Conservation (phyloP, 1,139 yeast genomes). For the Diutina siamensis region DNA sequence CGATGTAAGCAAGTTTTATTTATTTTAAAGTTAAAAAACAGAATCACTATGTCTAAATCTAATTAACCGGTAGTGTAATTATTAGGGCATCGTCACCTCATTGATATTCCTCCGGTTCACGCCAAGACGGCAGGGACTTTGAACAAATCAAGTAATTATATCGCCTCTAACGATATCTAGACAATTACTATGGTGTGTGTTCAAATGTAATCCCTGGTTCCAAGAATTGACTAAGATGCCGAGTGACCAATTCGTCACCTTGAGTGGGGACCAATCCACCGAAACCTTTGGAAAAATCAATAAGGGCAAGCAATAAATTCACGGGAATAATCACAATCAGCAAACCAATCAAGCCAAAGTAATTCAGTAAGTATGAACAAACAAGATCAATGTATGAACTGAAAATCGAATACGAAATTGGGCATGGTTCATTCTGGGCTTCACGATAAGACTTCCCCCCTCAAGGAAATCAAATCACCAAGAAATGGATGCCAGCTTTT, state of each 20-base stretch:
- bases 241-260: conserved; percentile 4
- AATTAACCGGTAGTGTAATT: no score
- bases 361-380: neutral
- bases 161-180: conserved; percentile 1
- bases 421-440: neutral
- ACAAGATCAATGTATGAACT: conserved; percentile 5
- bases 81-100: neutral
- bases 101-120: neutral
- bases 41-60: no score
- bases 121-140: neutral
- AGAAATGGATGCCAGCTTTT: neutral
- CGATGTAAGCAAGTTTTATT: neutral
- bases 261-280: neutral
- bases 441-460: conserved; percentile 1
- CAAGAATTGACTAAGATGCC: conserved; percentile 4
- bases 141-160: neutral
- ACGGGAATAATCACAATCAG: neutral
- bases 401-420: conserved; percentile 1
- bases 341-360: neutral
- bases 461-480: conserved; percentile 1
- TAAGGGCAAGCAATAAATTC: neutral
- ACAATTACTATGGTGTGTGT: neutral
- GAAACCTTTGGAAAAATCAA: neutral
- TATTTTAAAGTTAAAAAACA: no score
- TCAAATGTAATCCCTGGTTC: neutral